Evolutionary conservation across 768 basidiomycete species (phyloP).

Genomic region (Sporobolomyces roseus): DNA sequence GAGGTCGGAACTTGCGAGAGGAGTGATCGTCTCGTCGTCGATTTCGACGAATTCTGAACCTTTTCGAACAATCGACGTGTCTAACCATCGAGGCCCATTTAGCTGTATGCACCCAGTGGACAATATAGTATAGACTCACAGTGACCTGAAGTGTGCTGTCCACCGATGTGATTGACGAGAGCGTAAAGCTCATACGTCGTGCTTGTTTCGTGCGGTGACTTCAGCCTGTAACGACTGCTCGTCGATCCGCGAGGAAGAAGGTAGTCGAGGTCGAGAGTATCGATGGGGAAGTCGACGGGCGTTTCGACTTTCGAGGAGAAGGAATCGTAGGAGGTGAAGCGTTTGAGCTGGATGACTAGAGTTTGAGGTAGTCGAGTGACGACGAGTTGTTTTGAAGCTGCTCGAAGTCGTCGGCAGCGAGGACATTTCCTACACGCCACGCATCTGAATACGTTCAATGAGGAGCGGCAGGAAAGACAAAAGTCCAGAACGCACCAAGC

Average conservation of each 20-base stretch:
- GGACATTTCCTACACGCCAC: slow-evolving; percentile 62
- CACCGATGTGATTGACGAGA: slow-evolving; percentile 88
- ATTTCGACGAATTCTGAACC: slow-evolving; percentile 82
- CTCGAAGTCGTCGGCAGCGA: slow-evolving; percentile 63
- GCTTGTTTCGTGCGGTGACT: slow-evolving; percentile 4
- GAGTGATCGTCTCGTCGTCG: slow-evolving; percentile 78
- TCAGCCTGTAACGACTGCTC: neutral
- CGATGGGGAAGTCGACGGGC: slow-evolving; percentile 84
- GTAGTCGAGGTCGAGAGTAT: slow-evolving; percentile 78
- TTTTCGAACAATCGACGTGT: slow-evolving; percentile 86
- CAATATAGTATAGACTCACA: slow-evolving; percentile 58
- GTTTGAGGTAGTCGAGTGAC: slow-evolving; percentile 87
- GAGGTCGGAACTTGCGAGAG: slow-evolving; percentile 73
- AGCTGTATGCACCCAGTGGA: no score
- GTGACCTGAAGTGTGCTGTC: slow-evolving; percentile 58
- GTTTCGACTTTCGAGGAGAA: slow-evolving; percentile 92
- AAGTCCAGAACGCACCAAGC: slow-evolving; percentile 63
- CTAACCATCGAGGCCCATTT: slow-evolving; percentile 50
- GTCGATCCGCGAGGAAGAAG: slow-evolving; percentile 65
- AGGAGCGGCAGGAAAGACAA: no score
- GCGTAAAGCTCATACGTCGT: slow-evolving; percentile 76
- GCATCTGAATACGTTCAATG: neutral
- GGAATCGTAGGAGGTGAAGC: slow-evolving; percentile 71
- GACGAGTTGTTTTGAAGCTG: slow-evolving; percentile 41
- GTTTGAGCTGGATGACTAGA: slow-evolving; percentile 80